These are phyloP conservation scores for Cordyceps pruinosa DNA, from an alignment of 2,329 filamentous ascomycete species.

Conservation along the genomic window DNA sequence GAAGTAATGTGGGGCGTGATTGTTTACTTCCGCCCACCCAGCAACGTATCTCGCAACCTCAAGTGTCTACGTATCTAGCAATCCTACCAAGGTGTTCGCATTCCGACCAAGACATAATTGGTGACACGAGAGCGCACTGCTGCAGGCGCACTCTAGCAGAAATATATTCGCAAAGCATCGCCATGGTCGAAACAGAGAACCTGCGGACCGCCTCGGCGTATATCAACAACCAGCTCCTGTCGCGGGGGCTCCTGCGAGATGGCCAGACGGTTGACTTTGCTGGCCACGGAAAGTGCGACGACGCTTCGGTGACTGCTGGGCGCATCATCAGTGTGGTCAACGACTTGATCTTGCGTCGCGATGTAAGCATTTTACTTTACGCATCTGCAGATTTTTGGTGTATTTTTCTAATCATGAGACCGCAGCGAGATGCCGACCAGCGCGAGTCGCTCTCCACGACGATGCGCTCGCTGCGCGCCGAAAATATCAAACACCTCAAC, in stretches of 20 bases:
- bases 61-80: too few species aligned
- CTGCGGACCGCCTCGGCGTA: constrained; percentile 62
- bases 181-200: constrained; percentile 54
- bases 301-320: constrained; percentile 60
- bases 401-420: constrained; percentile 9
- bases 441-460: constrained; percentile 75
- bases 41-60: too few species aligned
- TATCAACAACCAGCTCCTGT: constrained; percentile 66
- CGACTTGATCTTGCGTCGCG: constrained; percentile 81
- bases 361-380: constrained; percentile 50
- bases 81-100: not conserved
- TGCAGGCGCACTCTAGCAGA: not conserved
- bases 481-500: constrained; percentile 64
- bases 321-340: constrained; percentile 89
- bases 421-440: constrained; percentile 79
- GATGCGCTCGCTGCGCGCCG: constrained; percentile 67
- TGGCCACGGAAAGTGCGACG: constrained; percentile 55
- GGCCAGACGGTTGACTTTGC: constrained; percentile 78
- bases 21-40: constrained; percentile 35
- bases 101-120: not conserved
- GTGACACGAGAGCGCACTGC: not conserved
- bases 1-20: constrained; percentile 20
- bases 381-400: not conserved
- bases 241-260: constrained; percentile 58
- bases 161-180: constrained; percentile 13